Conservation (phyloP, 768 basidiomycete species). For the Suillus subluteus region DNA sequence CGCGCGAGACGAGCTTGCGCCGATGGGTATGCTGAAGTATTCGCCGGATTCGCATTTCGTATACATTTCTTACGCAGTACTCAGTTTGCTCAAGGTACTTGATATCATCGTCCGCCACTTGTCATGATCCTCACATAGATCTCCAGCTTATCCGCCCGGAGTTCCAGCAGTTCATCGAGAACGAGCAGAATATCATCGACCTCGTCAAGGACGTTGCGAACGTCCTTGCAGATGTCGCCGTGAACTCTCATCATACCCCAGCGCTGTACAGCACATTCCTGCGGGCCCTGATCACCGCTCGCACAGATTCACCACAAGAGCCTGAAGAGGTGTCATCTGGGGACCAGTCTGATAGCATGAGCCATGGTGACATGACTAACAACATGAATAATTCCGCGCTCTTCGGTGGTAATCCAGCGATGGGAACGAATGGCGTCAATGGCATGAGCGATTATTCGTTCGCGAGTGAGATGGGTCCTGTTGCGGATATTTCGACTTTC, state of each 20-base stretch:
- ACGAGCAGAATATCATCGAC: slow-evolving; percentile 70
- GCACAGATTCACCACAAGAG: slow-evolving; percentile 35
- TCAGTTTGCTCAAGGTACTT: slow-evolving; percentile 87
- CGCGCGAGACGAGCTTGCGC: slow-evolving; percentile 79
- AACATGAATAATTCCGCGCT: slow-evolving; percentile 18
- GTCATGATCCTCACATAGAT: slow-evolving; percentile 18
- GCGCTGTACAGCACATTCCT: slow-evolving; percentile 87
- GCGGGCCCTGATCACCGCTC: slow-evolving; percentile 70
- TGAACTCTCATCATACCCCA: slow-evolving; percentile 83
- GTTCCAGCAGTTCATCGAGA: slow-evolving; percentile 74
- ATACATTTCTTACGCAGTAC: slow-evolving; percentile 88
- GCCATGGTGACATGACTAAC: slow-evolving; percentile 33
- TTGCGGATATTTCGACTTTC: slow-evolving; percentile 80
- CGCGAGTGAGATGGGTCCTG: slow-evolving; percentile 84
- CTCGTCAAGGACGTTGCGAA: slow-evolving; percentile 84
- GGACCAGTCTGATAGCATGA: slow-evolving; percentile 5
- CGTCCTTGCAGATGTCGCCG: slow-evolving; percentile 75
- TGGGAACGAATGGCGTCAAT: slow-evolving; percentile 23
- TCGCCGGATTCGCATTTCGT: slow-evolving; percentile 92
- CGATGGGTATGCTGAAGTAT: slow-evolving; percentile 77
- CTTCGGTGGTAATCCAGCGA: slow-evolving; percentile 23
- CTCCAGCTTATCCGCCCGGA: slow-evolving; percentile 79
- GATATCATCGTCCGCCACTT: not conserved
- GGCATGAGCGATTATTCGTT: slow-evolving; percentile 65
- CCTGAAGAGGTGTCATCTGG: slow-evolving; percentile 35